These are phyloP conservation scores for Pichia californica DNA, from an alignment of 805 yeast species.

Conservation along the genomic window DNA sequence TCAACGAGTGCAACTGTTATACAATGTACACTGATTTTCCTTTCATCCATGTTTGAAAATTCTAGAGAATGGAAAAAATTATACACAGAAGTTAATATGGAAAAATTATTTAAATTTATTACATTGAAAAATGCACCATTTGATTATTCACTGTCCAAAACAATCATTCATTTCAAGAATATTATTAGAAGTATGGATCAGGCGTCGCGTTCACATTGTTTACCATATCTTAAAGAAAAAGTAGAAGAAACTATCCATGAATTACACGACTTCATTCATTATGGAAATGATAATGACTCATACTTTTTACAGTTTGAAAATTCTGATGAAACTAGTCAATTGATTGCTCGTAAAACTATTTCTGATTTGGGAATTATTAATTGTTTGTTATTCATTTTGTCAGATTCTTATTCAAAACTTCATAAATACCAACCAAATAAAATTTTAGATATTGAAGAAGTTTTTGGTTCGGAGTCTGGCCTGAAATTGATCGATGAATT, in stretches of 20 bases:
- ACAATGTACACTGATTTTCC: constrained; percentile 45
- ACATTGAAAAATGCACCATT: constrained; percentile 50
- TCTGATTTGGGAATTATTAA: constrained; percentile 34
- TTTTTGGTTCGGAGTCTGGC: constrained; percentile 39
- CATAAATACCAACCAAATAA: constrained; percentile 44
- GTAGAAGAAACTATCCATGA: constrained; percentile 14
- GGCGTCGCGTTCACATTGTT: constrained; percentile 44
- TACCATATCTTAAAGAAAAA: constrained; percentile 17
- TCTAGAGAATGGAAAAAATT: constrained; percentile 41
- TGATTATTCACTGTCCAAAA: constrained; percentile 52
- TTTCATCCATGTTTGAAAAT: constrained; percentile 47
- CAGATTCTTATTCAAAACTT: constrained; percentile 47
- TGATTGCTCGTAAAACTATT: constrained; percentile 29
- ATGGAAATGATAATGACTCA: constrained; percentile 26
- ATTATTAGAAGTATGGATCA: constrained; percentile 53
- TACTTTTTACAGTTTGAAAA: constrained; percentile 33
- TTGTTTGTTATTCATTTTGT: constrained; percentile 43
- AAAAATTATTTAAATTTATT: constrained; percentile 43
- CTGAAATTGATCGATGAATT: constrained; percentile 35
- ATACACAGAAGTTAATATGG: constrained; percentile 33
- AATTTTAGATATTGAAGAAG: constrained; percentile 33
- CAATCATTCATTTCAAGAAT: constrained; percentile 46
- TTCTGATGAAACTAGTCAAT: constrained; percentile 16
- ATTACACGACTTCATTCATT: constrained; percentile 24
- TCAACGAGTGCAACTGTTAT: constrained; percentile 39